Percentiles rank a stretch among this genome's conserved stretches.
Conservation (phyloP, 805 yeast species). For the Schwanniomyces sp. region DNA sequence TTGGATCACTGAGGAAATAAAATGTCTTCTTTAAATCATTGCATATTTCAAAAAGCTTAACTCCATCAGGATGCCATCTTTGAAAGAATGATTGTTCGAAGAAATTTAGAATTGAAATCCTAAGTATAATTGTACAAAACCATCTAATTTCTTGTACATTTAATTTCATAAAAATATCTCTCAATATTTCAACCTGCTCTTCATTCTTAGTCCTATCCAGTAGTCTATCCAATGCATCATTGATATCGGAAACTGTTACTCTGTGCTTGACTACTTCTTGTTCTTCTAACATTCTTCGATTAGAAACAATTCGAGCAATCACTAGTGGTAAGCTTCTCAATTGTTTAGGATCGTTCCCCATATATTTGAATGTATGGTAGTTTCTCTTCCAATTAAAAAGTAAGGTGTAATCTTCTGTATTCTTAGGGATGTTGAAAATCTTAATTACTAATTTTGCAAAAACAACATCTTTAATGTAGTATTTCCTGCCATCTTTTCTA, state of each 20-base stretch:
- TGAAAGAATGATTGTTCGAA: constrained; percentile 58
- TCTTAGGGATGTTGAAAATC: constrained; percentile 57
- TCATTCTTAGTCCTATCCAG: constrained; percentile 20
- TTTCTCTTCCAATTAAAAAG: constrained; percentile 36
- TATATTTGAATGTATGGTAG: constrained; percentile 33
- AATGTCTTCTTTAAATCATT: constrained; percentile 63
- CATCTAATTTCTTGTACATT: constrained; percentile 64
- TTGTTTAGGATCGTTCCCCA: constrained; percentile 52
- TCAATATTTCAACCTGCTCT: constrained; percentile 45
- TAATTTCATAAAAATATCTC: constrained; percentile 52
- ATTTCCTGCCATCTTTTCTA: constrained; percentile 59
- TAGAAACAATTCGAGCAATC: constrained; percentile 50
- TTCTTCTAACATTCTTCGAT: constrained; percentile 50
- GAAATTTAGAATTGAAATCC: constrained; percentile 57
- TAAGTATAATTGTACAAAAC: constrained; percentile 66
- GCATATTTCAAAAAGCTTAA: constrained; percentile 61
- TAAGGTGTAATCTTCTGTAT: constrained; percentile 57
- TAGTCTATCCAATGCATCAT: constrained; percentile 28
- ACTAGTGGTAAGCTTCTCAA: constrained; percentile 46
- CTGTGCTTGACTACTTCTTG: constrained; percentile 3
- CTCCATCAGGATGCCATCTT: constrained; percentile 80
- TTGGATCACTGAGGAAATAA: constrained; percentile 51
- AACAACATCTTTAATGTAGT: constrained; percentile 62
- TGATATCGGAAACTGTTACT: constrained; percentile 29
- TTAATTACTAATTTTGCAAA: constrained; percentile 50